These are phyloP conservation scores for Cucurbitaria berberidis DNA, from an alignment of 2,329 filamentous ascomycete genomes.

Conservation along the genomic window DNA sequence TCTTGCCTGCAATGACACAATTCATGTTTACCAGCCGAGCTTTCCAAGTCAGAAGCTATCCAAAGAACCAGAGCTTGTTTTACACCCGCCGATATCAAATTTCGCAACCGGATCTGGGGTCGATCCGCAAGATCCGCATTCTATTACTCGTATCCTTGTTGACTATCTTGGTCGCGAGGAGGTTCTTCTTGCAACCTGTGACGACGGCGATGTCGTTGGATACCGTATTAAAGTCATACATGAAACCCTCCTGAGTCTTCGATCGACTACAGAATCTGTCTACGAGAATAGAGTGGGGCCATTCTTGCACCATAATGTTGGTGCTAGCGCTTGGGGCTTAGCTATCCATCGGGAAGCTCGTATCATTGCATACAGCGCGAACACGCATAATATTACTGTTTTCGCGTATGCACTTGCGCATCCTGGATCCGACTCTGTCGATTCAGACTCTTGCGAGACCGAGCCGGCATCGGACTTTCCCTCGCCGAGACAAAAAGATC, in stretches of 20 bases:
- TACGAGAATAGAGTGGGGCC: conserved; percentile 54
- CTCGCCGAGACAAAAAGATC: conserved; percentile 34
- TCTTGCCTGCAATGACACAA: conserved; percentile 49
- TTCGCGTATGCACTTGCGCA: conserved; percentile 63
- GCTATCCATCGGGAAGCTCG: conserved; percentile 82
- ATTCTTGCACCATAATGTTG: conserved; percentile 80
- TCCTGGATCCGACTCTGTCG: conserved; percentile 2
- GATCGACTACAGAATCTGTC: conserved; percentile 9
- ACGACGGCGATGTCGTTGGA: conserved; percentile 62
- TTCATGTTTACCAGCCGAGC: conserved; percentile 53
- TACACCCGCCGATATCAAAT: conserved; percentile 50
- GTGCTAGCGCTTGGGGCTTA: conserved; percentile 84
- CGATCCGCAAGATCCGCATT: conserved; percentile 49
- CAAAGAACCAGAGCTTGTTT: conserved; percentile 44
- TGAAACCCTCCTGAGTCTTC: conserved; percentile 26
- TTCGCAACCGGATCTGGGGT: conserved; percentile 30
- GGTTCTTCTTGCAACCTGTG: conserved; percentile 58
- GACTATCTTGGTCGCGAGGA: conserved; percentile 55
- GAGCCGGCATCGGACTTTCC: conserved; percentile 25
- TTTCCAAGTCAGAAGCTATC: conserved; percentile 52
- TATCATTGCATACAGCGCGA: conserved; percentile 84
- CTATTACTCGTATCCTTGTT: conserved; percentile 54
- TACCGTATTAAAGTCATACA: conserved; percentile 45
- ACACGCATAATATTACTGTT: conserved; percentile 66
- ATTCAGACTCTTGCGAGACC: not conserved